A percentile compares a stretch with the other conserved stretches of the same genome.
Evolutionary conservation across 2,329 filamentous ascomycete species (phyloP).

Genomic region (Calonectria multiphialidica): DNA sequence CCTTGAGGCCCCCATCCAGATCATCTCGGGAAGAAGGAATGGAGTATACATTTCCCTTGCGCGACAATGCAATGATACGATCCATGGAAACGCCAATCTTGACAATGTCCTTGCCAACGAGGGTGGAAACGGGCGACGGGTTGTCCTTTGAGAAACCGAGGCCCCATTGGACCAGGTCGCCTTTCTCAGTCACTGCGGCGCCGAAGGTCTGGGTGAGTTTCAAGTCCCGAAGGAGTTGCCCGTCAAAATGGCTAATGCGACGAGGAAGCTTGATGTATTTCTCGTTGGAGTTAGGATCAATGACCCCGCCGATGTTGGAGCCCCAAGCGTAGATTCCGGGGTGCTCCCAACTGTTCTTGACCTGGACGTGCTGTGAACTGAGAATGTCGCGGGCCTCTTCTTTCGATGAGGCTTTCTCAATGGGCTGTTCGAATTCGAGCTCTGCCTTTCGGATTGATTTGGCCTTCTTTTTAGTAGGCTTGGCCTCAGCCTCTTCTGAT

Average conservation of each 20-base stretch:
- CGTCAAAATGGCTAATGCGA: constrained; percentile 85
- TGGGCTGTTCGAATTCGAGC: constrained; percentile 76
- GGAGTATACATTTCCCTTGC: constrained; percentile 84
- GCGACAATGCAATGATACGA: constrained; percentile 83
- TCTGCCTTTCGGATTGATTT: constrained; percentile 56
- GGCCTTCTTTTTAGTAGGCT: constrained; percentile 22
- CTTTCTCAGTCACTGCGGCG: constrained; percentile 87
- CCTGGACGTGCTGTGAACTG: constrained; percentile 88
- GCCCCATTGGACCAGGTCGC: constrained; percentile 94
- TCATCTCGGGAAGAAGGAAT: constrained; percentile 82
- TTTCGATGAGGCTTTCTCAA: constrained; percentile 68
- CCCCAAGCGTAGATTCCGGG: constrained; percentile 97
- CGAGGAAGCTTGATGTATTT: constrained; percentile 82
- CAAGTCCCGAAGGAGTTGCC: constrained; percentile 84
- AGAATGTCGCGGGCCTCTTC: constrained; percentile 82
- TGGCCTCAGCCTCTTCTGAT: constrained; percentile 26
- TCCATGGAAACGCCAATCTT: constrained; percentile 85
- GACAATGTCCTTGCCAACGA: constrained; percentile 84
- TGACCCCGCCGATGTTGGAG: constrained; percentile 86
- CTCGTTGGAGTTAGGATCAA: constrained; percentile 85
- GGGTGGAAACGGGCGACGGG: constrained; percentile 74
- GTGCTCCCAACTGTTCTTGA: constrained; percentile 83
- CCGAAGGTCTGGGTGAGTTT: constrained; percentile 88
- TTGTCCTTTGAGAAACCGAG: constrained; percentile 76
- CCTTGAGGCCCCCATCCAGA: constrained; percentile 74